These are phyloP conservation scores for Suillus spraguei DNA, from an alignment of 768 basidiomycete species.

Conservation along the genomic window DNA sequence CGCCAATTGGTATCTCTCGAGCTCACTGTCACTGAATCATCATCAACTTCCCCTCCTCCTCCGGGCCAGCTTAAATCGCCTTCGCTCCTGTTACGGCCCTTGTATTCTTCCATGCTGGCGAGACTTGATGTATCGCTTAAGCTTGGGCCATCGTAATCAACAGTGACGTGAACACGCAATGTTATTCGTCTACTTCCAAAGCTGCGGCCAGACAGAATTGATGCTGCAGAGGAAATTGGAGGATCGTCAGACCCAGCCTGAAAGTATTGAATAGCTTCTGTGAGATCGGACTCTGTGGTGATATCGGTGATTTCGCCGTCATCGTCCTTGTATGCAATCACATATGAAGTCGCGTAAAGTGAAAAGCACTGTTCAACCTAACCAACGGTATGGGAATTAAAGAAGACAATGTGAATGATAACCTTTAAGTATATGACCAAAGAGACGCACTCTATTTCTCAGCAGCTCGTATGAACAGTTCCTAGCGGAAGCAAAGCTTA, in stretches of 20 bases:
- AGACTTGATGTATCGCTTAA: constrained; percentile 88
- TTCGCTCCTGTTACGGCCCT: constrained; percentile 58
- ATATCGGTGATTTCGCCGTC: constrained; percentile 80
- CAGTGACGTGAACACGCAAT: constrained; percentile 70
- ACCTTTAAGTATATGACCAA: background rate
- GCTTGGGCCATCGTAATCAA: constrained; percentile 92
- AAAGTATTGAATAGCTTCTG: constrained; percentile 89
- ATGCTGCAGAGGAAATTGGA: constrained; percentile 70
- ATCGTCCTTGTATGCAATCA: constrained; percentile 85
- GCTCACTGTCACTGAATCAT: constrained; percentile 77
- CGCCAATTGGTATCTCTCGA: constrained; percentile 55
- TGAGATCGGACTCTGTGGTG: constrained; percentile 69
- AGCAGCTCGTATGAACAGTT: constrained; percentile 80
- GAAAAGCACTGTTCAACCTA: constrained; percentile 88
- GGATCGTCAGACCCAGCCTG: constrained; percentile 73
- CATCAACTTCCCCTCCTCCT: constrained; percentile 52
- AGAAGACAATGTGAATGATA: constrained; percentile 1
- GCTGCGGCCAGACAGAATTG: constrained; percentile 67
- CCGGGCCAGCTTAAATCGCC: constrained; percentile 44
- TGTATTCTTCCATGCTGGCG: constrained; percentile 75
- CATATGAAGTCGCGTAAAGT: constrained; percentile 67
- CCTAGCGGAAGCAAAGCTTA: constrained; percentile 77
- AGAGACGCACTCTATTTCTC: constrained; percentile 62
- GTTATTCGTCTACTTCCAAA: constrained; percentile 73
- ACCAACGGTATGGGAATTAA: constrained; percentile 3